Conservation (phyloP, 768 basidiomycete genomes). For the Trametes coccinea region DNA sequence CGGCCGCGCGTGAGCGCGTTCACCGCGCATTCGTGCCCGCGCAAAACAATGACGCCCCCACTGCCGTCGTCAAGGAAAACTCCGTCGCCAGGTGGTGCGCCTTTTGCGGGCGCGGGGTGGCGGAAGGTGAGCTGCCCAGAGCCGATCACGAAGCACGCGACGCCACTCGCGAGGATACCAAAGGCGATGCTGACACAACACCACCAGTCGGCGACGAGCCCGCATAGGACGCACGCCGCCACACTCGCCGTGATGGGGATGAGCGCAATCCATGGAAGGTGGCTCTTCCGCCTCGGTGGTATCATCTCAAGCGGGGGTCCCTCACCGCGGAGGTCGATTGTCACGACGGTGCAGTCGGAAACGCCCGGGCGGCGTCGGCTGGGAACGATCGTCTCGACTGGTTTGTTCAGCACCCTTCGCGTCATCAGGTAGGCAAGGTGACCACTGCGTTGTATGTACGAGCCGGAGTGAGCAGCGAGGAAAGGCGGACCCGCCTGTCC, state of each 20-base stretch:
- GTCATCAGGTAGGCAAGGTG: slow-evolving; percentile 18
- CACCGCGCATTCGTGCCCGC: slow-evolving; percentile 16
- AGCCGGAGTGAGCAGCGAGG: slow-evolving; percentile 15
- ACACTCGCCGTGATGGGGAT: slow-evolving; percentile 10
- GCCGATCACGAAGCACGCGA: slow-evolving; percentile 18
- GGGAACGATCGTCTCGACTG: neutral
- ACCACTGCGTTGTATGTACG: slow-evolving; percentile 4
- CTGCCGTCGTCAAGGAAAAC: slow-evolving; percentile 6
- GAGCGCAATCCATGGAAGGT: neutral
- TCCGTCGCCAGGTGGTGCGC: slow-evolving; percentile 15
- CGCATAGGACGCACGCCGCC: slow-evolving; percentile 12
- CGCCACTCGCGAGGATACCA: slow-evolving; percentile 17
- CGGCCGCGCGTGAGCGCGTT: slow-evolving; percentile 20
- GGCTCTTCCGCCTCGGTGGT: neutral
- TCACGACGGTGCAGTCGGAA: slow-evolving; percentile 1
- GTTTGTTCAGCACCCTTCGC: neutral
- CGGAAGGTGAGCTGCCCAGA: slow-evolving; percentile 14
- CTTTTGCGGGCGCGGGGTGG: slow-evolving; percentile 12
- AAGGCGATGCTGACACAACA: slow-evolving; percentile 18
- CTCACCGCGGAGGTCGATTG: slow-evolving; percentile 1
- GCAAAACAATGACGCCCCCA: slow-evolving; percentile 13
- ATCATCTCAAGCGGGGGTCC: neutral
- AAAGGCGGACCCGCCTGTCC: slow-evolving; percentile 12
- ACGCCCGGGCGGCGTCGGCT: slow-evolving; percentile 1
- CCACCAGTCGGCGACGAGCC: slow-evolving; percentile 17